A percentile compares a stretch with the other conserved stretches of the same genome.
These are phyloP conservation scores for Draba incana DNA, from an alignment of 345 rosid species.

Conservation along the genomic window DNA sequence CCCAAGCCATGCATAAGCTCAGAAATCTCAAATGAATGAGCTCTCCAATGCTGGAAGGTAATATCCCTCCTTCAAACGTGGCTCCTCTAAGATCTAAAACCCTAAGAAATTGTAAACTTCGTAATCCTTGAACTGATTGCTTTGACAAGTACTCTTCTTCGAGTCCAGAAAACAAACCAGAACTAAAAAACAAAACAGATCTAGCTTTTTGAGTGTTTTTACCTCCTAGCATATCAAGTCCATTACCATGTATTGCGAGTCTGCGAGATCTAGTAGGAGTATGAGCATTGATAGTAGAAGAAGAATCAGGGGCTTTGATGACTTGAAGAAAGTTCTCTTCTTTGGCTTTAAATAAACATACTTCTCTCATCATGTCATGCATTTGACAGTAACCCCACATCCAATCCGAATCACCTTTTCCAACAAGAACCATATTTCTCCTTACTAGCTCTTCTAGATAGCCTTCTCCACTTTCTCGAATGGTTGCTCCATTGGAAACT, in stretches of 20 bases:
- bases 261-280: constrained; percentile 15
- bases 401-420: background rate
- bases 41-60: constrained; percentile 36
- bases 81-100: background rate
- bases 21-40: constrained; percentile 42
- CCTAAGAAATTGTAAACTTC: constrained; percentile 20
- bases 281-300: constrained; percentile 18
- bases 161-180: background rate
- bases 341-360: constrained; percentile 33
- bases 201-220: background rate
- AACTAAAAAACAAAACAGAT: background rate
- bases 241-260: background rate
- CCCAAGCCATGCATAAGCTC: background rate
- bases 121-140: background rate
- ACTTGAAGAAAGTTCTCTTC: constrained; percentile 31
- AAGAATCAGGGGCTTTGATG: constrained; percentile 4
- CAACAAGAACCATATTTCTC: constrained; percentile 18
- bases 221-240: background rate
- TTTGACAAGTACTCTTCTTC: background rate
- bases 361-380: constrained; percentile 43
- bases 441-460: constrained; percentile 24
- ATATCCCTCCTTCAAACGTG: background rate
- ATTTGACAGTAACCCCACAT: background rate
- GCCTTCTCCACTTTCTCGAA: constrained; percentile 32
- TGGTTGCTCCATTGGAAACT: constrained; percentile 1